Conservation (phyloP, 148 eudicot genomes). For the Rhododendron mucronatum region DNA sequence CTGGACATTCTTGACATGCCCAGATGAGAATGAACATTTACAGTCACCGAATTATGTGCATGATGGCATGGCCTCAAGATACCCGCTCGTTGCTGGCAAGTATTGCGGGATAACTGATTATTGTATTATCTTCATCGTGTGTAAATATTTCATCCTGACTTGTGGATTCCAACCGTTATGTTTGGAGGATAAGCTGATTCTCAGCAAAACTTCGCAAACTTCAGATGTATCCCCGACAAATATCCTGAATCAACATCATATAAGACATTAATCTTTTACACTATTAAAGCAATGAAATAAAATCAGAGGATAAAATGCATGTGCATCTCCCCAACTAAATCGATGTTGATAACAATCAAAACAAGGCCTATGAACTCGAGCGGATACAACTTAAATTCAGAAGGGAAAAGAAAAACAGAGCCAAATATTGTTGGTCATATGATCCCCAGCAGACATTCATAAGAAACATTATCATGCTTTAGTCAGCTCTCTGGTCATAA, state of each 20-base stretch:
- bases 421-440: neutral
- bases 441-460: neutral
- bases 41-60: neutral
- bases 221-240: neutral
- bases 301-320: neutral
- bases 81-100: neutral
- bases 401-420: neutral
- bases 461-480: neutral
- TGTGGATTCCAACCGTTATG: neutral
- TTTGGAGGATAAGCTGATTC: neutral
- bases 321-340: neutral
- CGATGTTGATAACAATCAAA: neutral
- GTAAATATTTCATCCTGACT: neutral
- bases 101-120: neutral
- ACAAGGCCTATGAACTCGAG: neutral
- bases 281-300: neutral
- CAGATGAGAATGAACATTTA: neutral
- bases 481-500: neutral
- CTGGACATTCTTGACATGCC: neutral
- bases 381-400: neutral
- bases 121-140: neutral
- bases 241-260: neutral
- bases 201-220: slow-evolving; percentile 3
- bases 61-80: neutral
- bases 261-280: neutral